Percentiles rank a stretch among this genome's conserved stretches.
Conservation (phyloP, 768 basidiomycete species). For the Podaxis mareebaensis region DNA sequence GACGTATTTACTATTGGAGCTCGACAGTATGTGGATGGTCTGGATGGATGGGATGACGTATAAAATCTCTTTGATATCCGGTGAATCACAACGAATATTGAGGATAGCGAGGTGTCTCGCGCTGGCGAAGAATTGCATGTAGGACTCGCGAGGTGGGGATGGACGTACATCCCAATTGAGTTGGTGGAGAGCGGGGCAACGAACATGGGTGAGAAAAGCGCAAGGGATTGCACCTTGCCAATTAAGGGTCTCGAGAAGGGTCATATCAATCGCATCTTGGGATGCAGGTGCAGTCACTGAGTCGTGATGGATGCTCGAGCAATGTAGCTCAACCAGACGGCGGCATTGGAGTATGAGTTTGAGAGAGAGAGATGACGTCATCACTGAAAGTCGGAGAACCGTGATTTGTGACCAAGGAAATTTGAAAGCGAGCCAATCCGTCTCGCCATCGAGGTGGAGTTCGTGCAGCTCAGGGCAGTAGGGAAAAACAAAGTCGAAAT, state of each 20-base stretch:
- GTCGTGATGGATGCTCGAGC: neutral
- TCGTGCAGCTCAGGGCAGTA: neutral
- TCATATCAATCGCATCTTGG: neutral
- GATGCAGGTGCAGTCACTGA: neutral
- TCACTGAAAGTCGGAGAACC: neutral
- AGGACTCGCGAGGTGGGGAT: neutral
- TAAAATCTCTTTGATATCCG: neutral
- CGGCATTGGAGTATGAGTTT: neutral
- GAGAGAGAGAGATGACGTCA: neutral
- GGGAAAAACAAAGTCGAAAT: neutral
- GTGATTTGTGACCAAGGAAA: neutral
- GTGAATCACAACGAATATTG: neutral
- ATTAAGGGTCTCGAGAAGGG: neutral
- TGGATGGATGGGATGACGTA: neutral
- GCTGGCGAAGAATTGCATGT: neutral
- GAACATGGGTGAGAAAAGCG: neutral
- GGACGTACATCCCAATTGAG: neutral
- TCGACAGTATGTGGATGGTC: neutral
- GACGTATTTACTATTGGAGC: neutral
- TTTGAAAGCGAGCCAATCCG: neutral
- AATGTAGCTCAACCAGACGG: neutral
- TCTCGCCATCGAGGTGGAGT: neutral
- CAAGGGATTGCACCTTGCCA: neutral
- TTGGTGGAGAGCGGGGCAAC: neutral
- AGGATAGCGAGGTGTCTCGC: neutral